Conservation (phyloP, 768 basidiomycete species). For the Sarcomyxa edulis region DNA sequence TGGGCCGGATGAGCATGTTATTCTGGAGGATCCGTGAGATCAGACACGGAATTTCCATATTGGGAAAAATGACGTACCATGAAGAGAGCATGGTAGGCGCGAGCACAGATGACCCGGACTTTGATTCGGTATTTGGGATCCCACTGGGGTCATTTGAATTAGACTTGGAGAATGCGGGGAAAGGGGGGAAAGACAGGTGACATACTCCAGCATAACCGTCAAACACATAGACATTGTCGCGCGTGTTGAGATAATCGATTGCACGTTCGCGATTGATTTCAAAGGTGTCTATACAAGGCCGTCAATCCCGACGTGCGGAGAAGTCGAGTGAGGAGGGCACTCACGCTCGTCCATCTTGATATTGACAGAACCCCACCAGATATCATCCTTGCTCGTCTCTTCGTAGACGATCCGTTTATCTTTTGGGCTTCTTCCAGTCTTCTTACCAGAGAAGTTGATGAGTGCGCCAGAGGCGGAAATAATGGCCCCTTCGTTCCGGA, state of each 20-base stretch:
- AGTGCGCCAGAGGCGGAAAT: constrained; percentile 93
- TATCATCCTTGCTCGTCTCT: constrained; percentile 91
- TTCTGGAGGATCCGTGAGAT: constrained; percentile 44
- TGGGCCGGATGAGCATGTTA: constrained; percentile 99
- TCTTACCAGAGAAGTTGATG: constrained; percentile 99
- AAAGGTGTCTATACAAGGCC: constrained; percentile 93
- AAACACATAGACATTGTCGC: constrained; percentile 97
- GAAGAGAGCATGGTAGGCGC: constrained; percentile 98
- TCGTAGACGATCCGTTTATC: constrained; percentile 99
- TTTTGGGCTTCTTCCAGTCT: constrained; percentile 96
- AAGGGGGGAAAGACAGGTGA: constrained; percentile 6
- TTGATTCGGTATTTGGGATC: constrained; percentile 99
- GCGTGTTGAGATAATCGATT: constrained; percentile 97
- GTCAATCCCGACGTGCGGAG: constrained; percentile 2
- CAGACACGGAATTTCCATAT: constrained; percentile 9
- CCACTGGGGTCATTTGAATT: constrained; percentile 52
- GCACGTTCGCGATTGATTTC: constrained; percentile 99
- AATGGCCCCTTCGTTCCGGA: constrained; percentile 97
- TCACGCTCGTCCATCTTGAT: constrained; percentile 97
- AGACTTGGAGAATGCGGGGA: constrained; percentile 8
- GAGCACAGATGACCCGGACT: constrained; percentile 97
- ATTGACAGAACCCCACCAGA: constrained; percentile 99
- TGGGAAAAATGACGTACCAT: constrained; percentile 63
- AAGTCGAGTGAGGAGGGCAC: constrained; percentile 20
- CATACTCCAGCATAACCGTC: constrained; percentile 89